Percentiles rank a stretch among this genome's conserved stretches.
These are phyloP conservation scores for Hypoxylon rickii DNA, from an alignment of 495 filamentous ascomycete genomes.

Conservation along the genomic window DNA sequence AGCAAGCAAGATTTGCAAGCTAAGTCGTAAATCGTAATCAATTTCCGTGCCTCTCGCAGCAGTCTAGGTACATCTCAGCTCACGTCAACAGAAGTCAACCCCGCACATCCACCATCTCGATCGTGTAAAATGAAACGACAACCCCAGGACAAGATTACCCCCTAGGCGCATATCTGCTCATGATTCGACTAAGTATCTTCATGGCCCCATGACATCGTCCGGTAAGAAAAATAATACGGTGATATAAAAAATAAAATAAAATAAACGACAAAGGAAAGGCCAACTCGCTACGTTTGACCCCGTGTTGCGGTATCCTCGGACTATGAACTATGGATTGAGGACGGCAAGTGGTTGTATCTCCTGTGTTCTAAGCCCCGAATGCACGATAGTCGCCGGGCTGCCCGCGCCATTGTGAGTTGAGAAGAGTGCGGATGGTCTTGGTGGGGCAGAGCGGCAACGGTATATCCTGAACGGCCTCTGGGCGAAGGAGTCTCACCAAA, in stretches of 20 bases:
- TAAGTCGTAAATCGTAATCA: constrained; percentile 33
- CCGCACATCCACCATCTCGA: constrained; percentile 13
- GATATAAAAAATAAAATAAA: too few species aligned
- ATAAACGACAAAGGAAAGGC: constrained; percentile 4
- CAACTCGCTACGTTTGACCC: neutral
- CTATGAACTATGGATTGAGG: neutral
- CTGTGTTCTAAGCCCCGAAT: too few species aligned
- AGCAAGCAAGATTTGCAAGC: neutral
- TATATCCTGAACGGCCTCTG: too few species aligned
- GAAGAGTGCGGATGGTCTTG: too few species aligned
- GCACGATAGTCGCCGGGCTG: too few species aligned
- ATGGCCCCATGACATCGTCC: constrained; percentile 34
- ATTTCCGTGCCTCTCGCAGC: constrained; percentile 26
- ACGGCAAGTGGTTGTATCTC: too few species aligned
- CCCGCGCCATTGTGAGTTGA: too few species aligned
- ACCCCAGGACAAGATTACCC: constrained; percentile 23
- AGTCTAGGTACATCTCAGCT: constrained; percentile 30
- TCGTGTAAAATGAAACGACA: constrained; percentile 3
- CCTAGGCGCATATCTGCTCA: constrained; percentile 16
- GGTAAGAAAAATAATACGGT: constrained; percentile 13
- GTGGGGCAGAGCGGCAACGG: too few species aligned
- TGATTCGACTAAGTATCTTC: constrained; percentile 15
- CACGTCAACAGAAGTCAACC: neutral
- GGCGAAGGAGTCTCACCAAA: too few species aligned
- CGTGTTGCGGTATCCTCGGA: neutral